Percentiles rank a stretch among this genome's conserved stretches.
phyloP scores from a whole-genome alignment of 768 basidiomycete species.

The Sistotremastrum suecicum region DNA sequence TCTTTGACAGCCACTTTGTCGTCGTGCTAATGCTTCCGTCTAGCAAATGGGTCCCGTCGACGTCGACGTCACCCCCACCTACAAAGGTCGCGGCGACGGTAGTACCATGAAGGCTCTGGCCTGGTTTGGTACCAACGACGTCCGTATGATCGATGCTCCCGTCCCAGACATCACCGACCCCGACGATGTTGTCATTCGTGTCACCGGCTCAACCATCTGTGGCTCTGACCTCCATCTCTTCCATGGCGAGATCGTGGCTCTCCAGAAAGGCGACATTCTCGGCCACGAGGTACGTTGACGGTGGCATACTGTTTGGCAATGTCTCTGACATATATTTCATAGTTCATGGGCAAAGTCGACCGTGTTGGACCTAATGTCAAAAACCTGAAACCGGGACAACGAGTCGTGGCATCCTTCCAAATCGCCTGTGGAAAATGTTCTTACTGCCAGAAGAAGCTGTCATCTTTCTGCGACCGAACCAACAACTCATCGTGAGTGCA shows the following conservation, averaged over 20 bases:
- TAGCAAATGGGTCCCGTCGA: conserved; percentile 10
- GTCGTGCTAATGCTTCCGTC: background rate
- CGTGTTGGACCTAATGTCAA: conserved; percentile 50
- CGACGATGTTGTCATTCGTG: conserved; percentile 62
- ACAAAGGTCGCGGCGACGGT: conserved; percentile 34
- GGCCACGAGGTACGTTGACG: conserved; percentile 44
- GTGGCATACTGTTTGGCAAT: background rate
- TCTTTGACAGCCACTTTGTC: background rate
- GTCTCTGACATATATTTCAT: background rate
- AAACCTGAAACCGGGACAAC: conserved; percentile 45
- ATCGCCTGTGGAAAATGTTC: conserved; percentile 60
- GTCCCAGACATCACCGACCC: conserved; percentile 52
- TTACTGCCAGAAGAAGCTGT: conserved; percentile 61
- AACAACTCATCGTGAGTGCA: conserved; percentile 42
- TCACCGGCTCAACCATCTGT: conserved; percentile 66
- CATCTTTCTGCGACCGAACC: conserved; percentile 61
- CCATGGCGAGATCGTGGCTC: conserved; percentile 51
- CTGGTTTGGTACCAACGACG: conserved; percentile 47
- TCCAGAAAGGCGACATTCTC: conserved; percentile 63
- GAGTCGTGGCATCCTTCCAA: conserved; percentile 71
- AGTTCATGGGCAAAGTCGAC: conserved; percentile 60
- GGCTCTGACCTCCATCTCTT: conserved; percentile 54
- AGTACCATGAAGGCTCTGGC: conserved; percentile 53
- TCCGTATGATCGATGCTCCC: conserved; percentile 29
- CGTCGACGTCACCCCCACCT: conserved; percentile 15